Evolutionary conservation across 2,329 filamentous ascomycete species (phyloP).

Genomic region (Rhinocladiella similis): DNA sequence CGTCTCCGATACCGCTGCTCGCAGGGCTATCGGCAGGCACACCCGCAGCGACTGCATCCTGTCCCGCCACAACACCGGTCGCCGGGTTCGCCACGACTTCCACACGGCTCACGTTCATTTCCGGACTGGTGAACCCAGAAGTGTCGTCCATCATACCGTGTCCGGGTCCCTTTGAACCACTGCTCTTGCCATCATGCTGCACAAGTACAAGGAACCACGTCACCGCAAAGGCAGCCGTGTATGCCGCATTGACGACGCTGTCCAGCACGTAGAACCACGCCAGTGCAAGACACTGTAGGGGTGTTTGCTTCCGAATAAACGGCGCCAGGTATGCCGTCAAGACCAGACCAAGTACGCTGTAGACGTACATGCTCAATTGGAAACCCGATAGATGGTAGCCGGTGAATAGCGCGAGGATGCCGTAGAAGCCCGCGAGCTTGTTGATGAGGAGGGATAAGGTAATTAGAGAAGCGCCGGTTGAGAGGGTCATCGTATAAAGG

Average conservation of each 20-base stretch:
- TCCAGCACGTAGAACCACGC: constrained; percentile 86
- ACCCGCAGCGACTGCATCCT: constrained; percentile 49
- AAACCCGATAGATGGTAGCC: constrained; percentile 79
- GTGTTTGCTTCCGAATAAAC: constrained; percentile 75
- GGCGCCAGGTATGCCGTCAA: constrained; percentile 70
- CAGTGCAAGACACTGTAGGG: constrained; percentile 76
- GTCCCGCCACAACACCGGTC: constrained; percentile 46
- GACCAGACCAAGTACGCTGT: constrained; percentile 72
- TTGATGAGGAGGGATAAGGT: constrained; percentile 82
- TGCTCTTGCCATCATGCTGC: constrained; percentile 51
- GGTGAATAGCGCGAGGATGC: constrained; percentile 82
- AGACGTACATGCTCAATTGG: constrained; percentile 89
- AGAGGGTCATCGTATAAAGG: constrained; percentile 80
- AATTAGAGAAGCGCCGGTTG: constrained; percentile 83
- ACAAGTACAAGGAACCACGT: constrained; percentile 82
- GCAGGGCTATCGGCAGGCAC: constrained; percentile 33
- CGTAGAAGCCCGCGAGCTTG: constrained; percentile 88
- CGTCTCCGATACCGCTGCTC: constrained; percentile 47
- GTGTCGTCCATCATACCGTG: constrained; percentile 60
- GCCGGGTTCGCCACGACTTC: constrained; percentile 53
- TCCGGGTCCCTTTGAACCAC: constrained; percentile 48
- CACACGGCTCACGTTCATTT: constrained; percentile 61
- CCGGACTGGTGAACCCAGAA: constrained; percentile 64
- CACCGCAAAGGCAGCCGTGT: constrained; percentile 78
- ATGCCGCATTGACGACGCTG: constrained; percentile 75